A percentile compares a stretch with the other conserved stretches of the same genome.
These are phyloP conservation scores for Penicillium maclennaniae DNA, from an alignment of 495 filamentous ascomycete species.

Conservation along the genomic window DNA sequence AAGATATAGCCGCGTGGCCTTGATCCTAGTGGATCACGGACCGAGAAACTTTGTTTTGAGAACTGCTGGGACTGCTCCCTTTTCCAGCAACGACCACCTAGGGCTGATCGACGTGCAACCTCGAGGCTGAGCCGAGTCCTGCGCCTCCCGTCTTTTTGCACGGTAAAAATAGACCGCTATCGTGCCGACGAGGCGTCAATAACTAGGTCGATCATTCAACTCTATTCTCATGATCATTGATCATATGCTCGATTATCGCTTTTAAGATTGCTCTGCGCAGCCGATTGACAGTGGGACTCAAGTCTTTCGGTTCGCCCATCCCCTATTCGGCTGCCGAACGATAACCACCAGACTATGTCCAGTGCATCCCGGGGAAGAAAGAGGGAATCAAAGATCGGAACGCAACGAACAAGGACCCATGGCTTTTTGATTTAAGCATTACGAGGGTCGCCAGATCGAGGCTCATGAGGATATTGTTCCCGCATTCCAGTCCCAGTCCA, in stretches of 20 bases:
- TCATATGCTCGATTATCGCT: too few species aligned
- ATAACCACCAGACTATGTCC: too few species aligned
- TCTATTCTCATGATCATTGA: too few species aligned
- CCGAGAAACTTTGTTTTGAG: slow-evolving; percentile 16
- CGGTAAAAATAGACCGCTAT: not conserved
- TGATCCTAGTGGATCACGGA: slow-evolving; percentile 13
- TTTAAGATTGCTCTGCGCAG: too few species aligned
- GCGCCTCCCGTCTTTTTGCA: slow-evolving; percentile 9
- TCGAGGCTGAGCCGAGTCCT: slow-evolving; percentile 17
- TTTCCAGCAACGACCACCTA: slow-evolving; percentile 16
- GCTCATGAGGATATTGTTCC: not conserved
- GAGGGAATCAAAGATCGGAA: too few species aligned
- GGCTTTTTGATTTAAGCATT: not conserved
- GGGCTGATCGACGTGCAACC: slow-evolving; percentile 16
- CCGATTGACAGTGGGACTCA: too few species aligned
- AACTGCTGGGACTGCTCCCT: slow-evolving; percentile 1
- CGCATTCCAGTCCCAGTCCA: not conserved
- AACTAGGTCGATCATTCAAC: not conserved
- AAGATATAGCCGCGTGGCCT: slow-evolving; percentile 14
- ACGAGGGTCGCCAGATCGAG: not conserved
- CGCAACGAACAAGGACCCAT: too few species aligned
- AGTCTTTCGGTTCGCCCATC: too few species aligned
- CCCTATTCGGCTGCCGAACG: too few species aligned
- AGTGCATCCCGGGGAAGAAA: too few species aligned
- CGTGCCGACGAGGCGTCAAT: not conserved